Percentiles rank a stretch among this genome's conserved stretches.
Conservation (phyloP, 2,329 filamentous ascomycete species). For the Talaromyces rugulosus region DNA sequence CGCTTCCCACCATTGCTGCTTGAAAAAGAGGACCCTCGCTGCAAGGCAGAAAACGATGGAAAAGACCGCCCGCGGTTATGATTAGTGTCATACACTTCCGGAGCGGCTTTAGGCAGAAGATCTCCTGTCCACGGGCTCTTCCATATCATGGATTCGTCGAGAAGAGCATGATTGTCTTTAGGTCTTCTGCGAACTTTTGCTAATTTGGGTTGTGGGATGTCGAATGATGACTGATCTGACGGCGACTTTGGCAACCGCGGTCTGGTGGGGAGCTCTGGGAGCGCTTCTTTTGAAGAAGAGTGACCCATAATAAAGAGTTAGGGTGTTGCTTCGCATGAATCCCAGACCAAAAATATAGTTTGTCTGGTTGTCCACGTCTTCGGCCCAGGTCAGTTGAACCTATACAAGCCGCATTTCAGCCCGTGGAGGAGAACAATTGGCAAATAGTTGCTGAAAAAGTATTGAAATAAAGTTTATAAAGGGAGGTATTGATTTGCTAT, state of each 20-base stretch:
- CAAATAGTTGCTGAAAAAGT: background rate
- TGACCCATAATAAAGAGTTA: slow-evolving; percentile 29
- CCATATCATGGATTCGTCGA: slow-evolving; percentile 21
- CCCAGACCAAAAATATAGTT: background rate
- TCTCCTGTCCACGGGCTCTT: slow-evolving; percentile 33
- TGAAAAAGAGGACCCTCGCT: slow-evolving; percentile 4
- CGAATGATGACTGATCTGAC: slow-evolving; percentile 20
- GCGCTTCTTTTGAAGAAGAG: slow-evolving; percentile 28
- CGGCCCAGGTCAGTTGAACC: background rate
- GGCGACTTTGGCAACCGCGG: slow-evolving; percentile 36
- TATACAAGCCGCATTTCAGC: background rate
- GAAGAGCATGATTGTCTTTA: slow-evolving; percentile 1
- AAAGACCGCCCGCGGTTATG: slow-evolving; percentile 20
- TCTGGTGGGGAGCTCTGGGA: slow-evolving; percentile 28
- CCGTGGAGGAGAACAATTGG: background rate
- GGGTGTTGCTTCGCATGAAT: background rate
- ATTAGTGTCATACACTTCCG: slow-evolving; percentile 11
- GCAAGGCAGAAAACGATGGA: slow-evolving; percentile 16
- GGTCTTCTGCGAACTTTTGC: background rate
- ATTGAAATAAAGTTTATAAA: background rate
- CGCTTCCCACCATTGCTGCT: slow-evolving; percentile 8
- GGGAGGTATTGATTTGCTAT: background rate
- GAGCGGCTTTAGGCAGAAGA: slow-evolving; percentile 17
- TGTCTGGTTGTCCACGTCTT: background rate
- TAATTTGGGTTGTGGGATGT: slow-evolving; percentile 1